phyloP scores from a whole-genome alignment of 495 filamentous ascomycete species.

The Neurospora sp. region DNA sequence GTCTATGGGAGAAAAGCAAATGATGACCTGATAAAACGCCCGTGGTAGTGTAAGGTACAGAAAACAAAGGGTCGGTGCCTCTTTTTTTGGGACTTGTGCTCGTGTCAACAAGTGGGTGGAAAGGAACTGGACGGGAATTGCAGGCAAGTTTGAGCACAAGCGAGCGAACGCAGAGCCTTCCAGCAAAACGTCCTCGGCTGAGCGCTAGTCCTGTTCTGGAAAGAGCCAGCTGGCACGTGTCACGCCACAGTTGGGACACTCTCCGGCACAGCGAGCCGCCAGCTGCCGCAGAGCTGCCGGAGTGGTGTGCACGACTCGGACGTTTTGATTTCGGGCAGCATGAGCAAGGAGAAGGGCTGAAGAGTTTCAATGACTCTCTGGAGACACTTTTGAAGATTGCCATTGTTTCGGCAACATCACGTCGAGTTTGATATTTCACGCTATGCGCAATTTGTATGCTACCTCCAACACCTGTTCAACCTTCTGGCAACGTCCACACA shows the following conservation, averaged over 20 bases:
- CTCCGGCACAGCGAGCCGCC: not conserved
- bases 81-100: not conserved
- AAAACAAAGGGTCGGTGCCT: not conserved
- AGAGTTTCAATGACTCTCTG: not conserved
- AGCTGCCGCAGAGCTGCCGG: not conserved
- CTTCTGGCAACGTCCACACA: not conserved
- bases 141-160: conserved; percentile 5
- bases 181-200: conserved; percentile 13
- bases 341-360: not conserved
- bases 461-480: not conserved
- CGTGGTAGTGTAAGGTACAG: conserved; percentile 19
- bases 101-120: conserved; percentile 6
- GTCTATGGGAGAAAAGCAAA: conserved; percentile 13
- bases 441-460: not conserved
- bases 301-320: not conserved
- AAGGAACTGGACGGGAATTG: conserved; percentile 12
- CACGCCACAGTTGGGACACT: conserved; percentile 9
- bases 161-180: conserved; percentile 25
- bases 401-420: not conserved
- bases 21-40: conserved; percentile 11
- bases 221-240: conserved; percentile 16
- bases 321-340: not conserved
- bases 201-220: conserved; percentile 8
- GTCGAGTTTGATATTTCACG: not conserved
- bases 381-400: not conserved